Evolutionary conservation across 2,329 filamentous ascomycete species (phyloP), one percentile per base, ranked within the genome.

Genomic region (Clonostachys rhizophaga): DNA sequence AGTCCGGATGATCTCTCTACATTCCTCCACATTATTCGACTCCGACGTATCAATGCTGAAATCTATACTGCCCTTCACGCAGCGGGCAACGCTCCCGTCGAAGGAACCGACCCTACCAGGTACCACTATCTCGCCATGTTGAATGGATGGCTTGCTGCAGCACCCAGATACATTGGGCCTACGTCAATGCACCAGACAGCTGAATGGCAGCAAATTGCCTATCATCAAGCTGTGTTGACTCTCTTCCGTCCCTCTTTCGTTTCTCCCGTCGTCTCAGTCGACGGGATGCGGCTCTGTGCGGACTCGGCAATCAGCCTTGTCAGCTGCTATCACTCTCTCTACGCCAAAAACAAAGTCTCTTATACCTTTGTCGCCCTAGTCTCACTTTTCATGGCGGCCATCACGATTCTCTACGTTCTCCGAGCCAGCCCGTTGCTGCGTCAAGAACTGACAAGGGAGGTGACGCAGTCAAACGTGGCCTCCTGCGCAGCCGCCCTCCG

Each of bases 191-290:
- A 53, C 35, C 58, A 60, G 40, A 56, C 58, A 9, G 49, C 53
- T 6, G 58, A 61, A 20, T 60, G 58, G 58, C 59, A 58, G 41
- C 54, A 60, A 20, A 61, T 58, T 14, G 57, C 57, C 1, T 58
- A 56, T 36, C 57, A 58, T 36, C 54, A 58, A 33, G 58, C 55
- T 10, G 48, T 58, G 12, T 46, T 59, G 35, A 51, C 52, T 11
- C 48, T 58, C 12, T 52, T 58, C 42, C 47, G 56, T 8, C 58
- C 57, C 14, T 60, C 57, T 1, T 54, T 52, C 14, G 54, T 52
- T 2, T 52, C 48, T 3, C 55, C 50, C 0, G 47, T 44, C 13
- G 20, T 54, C 12, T 42, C 40, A 4, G n/a, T 42, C 40, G 47
- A 50, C 13, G 49, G 45, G 10, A 35, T 55, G 11, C 50, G 50